phyloP scores from a whole-genome alignment of 1,284 basidiomycete genomes.

The Ceratobasidium sp. region DNA sequence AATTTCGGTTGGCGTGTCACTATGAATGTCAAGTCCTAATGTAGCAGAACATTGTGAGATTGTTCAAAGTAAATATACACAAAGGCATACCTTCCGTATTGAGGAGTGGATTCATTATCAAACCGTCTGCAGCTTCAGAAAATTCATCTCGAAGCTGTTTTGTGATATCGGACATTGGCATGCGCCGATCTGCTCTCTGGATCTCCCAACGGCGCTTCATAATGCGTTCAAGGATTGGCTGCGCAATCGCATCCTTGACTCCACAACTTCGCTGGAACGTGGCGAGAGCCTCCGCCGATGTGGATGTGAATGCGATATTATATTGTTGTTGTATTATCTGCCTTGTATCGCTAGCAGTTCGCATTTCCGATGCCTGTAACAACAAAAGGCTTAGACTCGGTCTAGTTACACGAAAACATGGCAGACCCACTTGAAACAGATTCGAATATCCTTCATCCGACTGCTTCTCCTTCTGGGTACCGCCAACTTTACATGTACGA shows the following conservation, averaged over 20 bases:
- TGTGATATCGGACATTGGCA: neutral
- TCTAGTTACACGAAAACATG: too few relatives aligned
- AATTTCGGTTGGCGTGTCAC: constrained; percentile 51
- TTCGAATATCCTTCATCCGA: constrained; percentile 34
- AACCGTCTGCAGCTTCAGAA: too few relatives aligned
- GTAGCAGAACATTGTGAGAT: neutral
- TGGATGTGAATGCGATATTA: constrained; percentile 19
- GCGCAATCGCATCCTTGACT: constrained; percentile 30
- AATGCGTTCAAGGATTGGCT: neutral
- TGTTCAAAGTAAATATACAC: neutral
- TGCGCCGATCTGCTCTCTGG: neutral
- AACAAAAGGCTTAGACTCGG: too few relatives aligned
- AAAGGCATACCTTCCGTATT: neutral
- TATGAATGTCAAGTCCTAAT: constrained; percentile 41
- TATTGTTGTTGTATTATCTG: constrained; percentile 40
- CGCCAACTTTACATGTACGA: constrained; percentile 42
- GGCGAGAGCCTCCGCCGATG: neutral
- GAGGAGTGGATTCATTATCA: constrained; percentile 10
- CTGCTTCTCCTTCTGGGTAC: constrained; percentile 9
- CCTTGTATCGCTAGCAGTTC: constrained; percentile 44
- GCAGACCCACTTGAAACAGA: constrained; percentile 40
- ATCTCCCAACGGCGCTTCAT: neutral
- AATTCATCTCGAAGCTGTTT: neutral
- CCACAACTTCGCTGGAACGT: neutral
- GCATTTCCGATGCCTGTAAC: constrained; percentile 9